Evolutionary conservation across 2,329 filamentous ascomycete species (phyloP).

Genomic region (Cercospora zeina): DNA sequence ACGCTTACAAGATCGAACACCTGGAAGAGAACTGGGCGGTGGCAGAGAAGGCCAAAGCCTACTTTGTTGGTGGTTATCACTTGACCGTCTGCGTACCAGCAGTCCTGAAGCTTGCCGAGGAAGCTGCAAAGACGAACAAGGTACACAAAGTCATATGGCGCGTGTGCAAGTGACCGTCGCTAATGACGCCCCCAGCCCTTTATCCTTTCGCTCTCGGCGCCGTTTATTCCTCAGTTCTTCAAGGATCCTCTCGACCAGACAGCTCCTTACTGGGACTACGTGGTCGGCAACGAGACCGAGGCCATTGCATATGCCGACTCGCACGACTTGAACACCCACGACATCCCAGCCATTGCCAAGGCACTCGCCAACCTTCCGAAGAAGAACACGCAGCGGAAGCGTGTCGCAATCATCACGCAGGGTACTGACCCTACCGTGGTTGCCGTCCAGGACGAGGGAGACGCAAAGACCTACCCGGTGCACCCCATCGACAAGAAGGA

Average conservation of each 20-base stretch:
- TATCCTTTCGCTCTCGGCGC: slow-evolving; percentile 86
- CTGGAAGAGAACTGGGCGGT: slow-evolving; percentile 92
- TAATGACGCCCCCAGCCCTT: slow-evolving; percentile 56
- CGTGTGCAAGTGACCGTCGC: slow-evolving; percentile 17
- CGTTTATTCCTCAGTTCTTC: slow-evolving; percentile 97
- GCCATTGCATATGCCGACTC: slow-evolving; percentile 82
- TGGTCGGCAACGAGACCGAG: slow-evolving; percentile 97
- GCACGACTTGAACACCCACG: slow-evolving; percentile 70
- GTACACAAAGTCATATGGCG: slow-evolving; percentile 39
- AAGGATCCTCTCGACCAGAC: slow-evolving; percentile 88
- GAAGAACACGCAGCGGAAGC: slow-evolving; percentile 80
- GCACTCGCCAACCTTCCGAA: slow-evolving; percentile 85
- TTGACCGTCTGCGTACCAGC: slow-evolving; percentile 93
- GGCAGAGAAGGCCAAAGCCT: slow-evolving; percentile 82
- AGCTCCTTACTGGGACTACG: slow-evolving; percentile 89
- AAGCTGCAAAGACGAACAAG: slow-evolving; percentile 89
- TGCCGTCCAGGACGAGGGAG: slow-evolving; percentile 60
- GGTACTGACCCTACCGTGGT: slow-evolving; percentile 89
- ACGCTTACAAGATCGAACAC: slow-evolving; percentile 94
- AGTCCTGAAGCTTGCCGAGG: slow-evolving; percentile 83
- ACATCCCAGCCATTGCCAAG: slow-evolving; percentile 82
- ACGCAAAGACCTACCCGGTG: slow-evolving; percentile 76
- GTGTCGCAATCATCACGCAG: slow-evolving; percentile 90
- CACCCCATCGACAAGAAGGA: slow-evolving; percentile 72
- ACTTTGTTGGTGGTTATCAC: slow-evolving; percentile 95